Percentiles rank a stretch among this genome's conserved stretches.
Evolutionary conservation across 2,329 filamentous ascomycete genomes (phyloP).

Genomic region (Diaporthe sp.): DNA sequence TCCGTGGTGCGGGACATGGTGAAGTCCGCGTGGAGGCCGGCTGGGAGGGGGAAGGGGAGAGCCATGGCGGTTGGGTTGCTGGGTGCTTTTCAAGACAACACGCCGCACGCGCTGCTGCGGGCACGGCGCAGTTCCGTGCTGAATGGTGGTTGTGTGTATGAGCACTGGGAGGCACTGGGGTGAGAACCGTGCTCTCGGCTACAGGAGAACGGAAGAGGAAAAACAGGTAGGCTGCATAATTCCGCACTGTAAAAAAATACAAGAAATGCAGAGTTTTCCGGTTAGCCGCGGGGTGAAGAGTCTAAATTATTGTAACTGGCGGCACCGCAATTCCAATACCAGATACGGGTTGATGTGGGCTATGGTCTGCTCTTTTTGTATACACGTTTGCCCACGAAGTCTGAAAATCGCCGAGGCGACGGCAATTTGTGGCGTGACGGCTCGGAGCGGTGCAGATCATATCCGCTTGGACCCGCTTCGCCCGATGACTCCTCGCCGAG

Average conservation of each 20-base stretch:
- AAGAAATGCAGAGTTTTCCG: neutral
- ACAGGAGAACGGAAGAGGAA: neutral
- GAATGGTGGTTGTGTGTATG: neutral
- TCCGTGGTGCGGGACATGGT: neutral
- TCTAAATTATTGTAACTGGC: too few species aligned
- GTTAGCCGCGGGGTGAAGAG: neutral
- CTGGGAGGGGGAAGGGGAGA: neutral
- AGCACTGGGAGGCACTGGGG: neutral
- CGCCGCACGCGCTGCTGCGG: neutral
- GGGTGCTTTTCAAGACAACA: neutral
- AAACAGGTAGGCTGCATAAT: neutral
- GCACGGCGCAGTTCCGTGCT: neutral
- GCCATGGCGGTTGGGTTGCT: neutral
- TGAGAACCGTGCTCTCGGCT: neutral
- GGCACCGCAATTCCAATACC: neutral
- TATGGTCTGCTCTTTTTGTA: neutral
- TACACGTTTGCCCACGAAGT: neutral
- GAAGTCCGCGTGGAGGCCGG: conserved; percentile 19
- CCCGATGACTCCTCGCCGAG: conserved; percentile 29
- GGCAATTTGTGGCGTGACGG: conserved; percentile 1
- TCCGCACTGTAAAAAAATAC: neutral
- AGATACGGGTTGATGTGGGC: neutral
- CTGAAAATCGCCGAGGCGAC: too few species aligned
- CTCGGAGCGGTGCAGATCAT: neutral
- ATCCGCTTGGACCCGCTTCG: conserved; percentile 17